These are phyloP conservation scores for Alternaria ethzedia DNA, from an alignment of 2,329 filamentous ascomycete species.

Conservation along the genomic window DNA sequence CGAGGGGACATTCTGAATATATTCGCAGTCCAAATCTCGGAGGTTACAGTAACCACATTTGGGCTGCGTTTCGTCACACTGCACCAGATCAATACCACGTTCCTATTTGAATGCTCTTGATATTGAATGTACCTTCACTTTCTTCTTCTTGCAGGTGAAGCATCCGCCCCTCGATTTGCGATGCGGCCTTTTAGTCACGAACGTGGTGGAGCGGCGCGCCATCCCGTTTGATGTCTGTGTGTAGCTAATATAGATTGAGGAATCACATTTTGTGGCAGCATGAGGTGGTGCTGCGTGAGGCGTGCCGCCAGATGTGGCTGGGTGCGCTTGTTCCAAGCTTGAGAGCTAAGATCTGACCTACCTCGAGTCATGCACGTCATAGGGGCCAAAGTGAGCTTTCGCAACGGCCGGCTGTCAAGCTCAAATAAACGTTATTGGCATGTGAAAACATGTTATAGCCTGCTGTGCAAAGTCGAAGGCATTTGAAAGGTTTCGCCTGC, in stretches of 20 bases:
- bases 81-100: neutral
- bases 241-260: neutral
- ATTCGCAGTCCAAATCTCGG: slow-evolving; percentile 34
- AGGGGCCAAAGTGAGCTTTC: neutral
- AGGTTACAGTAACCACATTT: slow-evolving; percentile 36
- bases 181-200: slow-evolving; percentile 42
- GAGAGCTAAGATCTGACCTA: neutral
- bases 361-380: slow-evolving; percentile 6
- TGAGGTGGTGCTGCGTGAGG: neutral
- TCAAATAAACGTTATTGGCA: neutral
- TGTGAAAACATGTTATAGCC: neutral
- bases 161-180: slow-evolving; percentile 42
- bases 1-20: slow-evolving; percentile 17
- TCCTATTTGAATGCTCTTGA: no score
- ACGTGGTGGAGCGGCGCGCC: slow-evolving; percentile 34
- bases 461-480: neutral
- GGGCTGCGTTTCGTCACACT: slow-evolving; percentile 43
- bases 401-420: neutral
- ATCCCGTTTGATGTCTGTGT: slow-evolving; percentile 12
- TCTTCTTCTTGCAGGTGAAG: slow-evolving; percentile 42
- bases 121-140: slow-evolving; percentile 48
- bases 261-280: neutral
- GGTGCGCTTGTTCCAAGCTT: neutral
- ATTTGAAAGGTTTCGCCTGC: neutral
- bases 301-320: neutral